phyloP scores from a whole-genome alignment of 169 alveolate genomes.

The Toxoplasma gondii region DNA sequence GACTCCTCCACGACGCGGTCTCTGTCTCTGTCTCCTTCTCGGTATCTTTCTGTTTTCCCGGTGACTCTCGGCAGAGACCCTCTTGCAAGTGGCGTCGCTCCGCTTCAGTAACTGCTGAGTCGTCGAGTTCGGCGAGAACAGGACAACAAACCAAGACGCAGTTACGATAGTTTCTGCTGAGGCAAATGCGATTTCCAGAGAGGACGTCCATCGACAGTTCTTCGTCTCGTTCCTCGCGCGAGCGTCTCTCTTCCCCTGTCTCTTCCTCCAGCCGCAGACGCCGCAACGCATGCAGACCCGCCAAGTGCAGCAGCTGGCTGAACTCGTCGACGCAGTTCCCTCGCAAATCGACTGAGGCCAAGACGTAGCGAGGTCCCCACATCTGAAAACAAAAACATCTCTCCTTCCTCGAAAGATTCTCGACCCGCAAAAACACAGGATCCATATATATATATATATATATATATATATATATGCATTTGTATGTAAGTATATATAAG shows the following conservation, averaged over 20 bases:
- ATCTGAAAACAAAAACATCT: not conserved
- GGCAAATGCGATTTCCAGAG: not conserved
- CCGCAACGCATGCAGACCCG: not conserved
- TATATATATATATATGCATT: not conserved
- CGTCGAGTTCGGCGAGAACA: not conserved
- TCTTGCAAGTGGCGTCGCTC: not conserved
- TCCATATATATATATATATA: not conserved
- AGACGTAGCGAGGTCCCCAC: not conserved
- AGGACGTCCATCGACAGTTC: not conserved
- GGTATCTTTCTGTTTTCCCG: not conserved
- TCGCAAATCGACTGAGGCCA: not conserved
- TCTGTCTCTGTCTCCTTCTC: not conserved
- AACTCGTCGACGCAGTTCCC: not conserved
- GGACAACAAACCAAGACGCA: slow-evolving; percentile 18
- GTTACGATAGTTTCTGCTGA: not conserved
- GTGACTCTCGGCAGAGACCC: no score
- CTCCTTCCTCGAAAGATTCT: not conserved
- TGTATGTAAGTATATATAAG: not conserved
- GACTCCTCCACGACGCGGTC: not conserved
- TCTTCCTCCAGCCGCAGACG: not conserved
- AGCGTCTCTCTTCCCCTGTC: not conserved
- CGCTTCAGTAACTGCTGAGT: not conserved
- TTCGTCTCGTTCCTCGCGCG: no score
- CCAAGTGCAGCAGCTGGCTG: not conserved
- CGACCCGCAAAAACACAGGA: not conserved